phyloP scores from a whole-genome alignment of 371 early-diverging fungal species.

The Chytridiales sp. region DNA sequence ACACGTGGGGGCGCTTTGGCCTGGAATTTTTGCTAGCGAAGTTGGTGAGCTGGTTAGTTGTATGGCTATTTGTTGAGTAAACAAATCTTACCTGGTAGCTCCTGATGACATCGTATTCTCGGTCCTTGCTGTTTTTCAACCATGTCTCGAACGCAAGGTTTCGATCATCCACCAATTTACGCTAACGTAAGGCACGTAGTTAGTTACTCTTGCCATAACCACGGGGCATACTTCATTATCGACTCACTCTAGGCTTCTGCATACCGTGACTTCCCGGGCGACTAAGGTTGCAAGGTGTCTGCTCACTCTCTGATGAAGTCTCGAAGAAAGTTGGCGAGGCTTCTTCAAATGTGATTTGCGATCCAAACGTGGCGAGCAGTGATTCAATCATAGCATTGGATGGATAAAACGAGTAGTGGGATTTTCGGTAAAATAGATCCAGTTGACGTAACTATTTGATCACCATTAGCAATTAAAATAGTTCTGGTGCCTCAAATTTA shows the following conservation, averaged over 20 bases:
- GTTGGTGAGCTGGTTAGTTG: neutral
- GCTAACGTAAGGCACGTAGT: neutral
- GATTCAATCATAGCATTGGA: neutral
- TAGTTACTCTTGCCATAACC: neutral
- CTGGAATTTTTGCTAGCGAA: neutral
- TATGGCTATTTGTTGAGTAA: neutral
- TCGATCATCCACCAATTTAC: neutral
- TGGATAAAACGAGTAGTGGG: neutral
- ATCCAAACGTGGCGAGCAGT: neutral
- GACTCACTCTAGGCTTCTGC: neutral
- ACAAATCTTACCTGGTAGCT: conserved; percentile 1
- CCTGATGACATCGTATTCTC: neutral
- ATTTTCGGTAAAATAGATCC: neutral
- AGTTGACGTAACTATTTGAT: neutral
- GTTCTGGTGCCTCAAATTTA: neutral
- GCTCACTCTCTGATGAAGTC: neutral
- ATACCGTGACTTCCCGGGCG: neutral
- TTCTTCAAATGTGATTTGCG: neutral
- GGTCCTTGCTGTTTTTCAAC: neutral
- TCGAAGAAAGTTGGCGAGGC: neutral
- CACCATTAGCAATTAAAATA: neutral
- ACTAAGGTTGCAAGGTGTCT: neutral
- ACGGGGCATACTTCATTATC: neutral
- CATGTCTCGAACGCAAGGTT: neutral
- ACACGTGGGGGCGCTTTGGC: neutral